phyloP scores from a whole-genome alignment of 805 yeast genomes.

The Candida coquimbonensis region DNA sequence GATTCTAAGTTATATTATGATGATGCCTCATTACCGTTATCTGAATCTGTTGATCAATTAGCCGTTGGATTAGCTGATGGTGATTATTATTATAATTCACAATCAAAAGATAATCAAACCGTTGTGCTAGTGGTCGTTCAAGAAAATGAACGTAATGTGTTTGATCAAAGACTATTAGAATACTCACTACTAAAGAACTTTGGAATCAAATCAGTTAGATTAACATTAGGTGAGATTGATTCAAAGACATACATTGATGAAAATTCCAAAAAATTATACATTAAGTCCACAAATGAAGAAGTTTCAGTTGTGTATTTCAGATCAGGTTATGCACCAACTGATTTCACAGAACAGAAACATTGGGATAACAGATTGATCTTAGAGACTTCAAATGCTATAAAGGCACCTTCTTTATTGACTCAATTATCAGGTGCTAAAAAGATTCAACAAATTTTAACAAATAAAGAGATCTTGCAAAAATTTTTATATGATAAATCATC shows the following conservation, averaged over 20 bases:
- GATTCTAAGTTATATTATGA: slow-evolving; percentile 33
- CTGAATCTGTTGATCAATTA: slow-evolving; percentile 54
- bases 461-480: slow-evolving; percentile 37
- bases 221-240: slow-evolving; percentile 56
- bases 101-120: slow-evolving; percentile 28
- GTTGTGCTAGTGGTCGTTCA: slow-evolving; percentile 75
- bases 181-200: slow-evolving; percentile 51
- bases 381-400: slow-evolving; percentile 74
- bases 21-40: slow-evolving; percentile 50
- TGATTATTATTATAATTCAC: slow-evolving; percentile 44
- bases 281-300: slow-evolving; percentile 54
- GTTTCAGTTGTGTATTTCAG: slow-evolving; percentile 87
- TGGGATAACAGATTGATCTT: slow-evolving; percentile 75
- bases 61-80: slow-evolving; percentile 69
- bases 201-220: slow-evolving; percentile 55
- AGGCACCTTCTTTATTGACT: slow-evolving; percentile 84
- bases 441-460: slow-evolving; percentile 82
- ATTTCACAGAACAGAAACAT: slow-evolving; percentile 55
- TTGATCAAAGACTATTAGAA: slow-evolving; percentile 87
- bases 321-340: slow-evolving; percentile 82
- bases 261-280: slow-evolving; percentile 40
- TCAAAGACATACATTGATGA: slow-evolving; percentile 31
- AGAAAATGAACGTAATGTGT: slow-evolving; percentile 77
- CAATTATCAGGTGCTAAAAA: slow-evolving; percentile 93
- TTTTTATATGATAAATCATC: slow-evolving; percentile 33